Percentiles rank a stretch among this genome's conserved stretches.
These are phyloP conservation scores for Calonectria multiphialidica DNA, from an alignment of 2,329 filamentous ascomycete species.

Conservation along the genomic window DNA sequence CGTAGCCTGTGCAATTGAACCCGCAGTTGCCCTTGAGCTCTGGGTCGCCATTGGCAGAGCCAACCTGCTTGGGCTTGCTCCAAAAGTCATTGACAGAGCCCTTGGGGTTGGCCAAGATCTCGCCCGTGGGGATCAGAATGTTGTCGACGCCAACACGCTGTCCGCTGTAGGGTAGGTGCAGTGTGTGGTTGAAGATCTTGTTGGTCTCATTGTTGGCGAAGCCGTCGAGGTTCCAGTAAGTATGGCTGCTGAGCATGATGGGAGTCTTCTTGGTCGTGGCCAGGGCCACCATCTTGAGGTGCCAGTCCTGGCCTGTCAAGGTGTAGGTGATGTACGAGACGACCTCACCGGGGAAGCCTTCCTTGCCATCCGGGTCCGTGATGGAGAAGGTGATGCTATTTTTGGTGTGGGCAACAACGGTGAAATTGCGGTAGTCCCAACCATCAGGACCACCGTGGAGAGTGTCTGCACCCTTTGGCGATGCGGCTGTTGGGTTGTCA, in stretches of 20 bases:
- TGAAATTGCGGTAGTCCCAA: conserved; percentile 85
- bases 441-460: conserved; percentile 78
- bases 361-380: conserved; percentile 77
- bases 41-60: conserved; percentile 72
- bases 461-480: conserved; percentile 70
- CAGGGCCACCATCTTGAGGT: conserved; percentile 79
- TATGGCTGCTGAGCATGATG: conserved; percentile 82
- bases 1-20: conserved; percentile 85
- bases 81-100: conserved; percentile 86
- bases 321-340: conserved; percentile 81
- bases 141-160: conserved; percentile 76
- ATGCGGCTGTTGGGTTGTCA: conserved; percentile 66
- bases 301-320: conserved; percentile 74
- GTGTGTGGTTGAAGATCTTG: conserved; percentile 76
- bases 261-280: conserved; percentile 81
- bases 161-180: conserved; percentile 79
- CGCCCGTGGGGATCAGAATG: conserved; percentile 81
- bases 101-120: conserved; percentile 76
- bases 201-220: conserved; percentile 80
- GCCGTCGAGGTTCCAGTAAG: conserved; percentile 87
- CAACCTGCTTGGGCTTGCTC: conserved; percentile 83
- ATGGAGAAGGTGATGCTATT: conserved; percentile 82
- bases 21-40: conserved; percentile 82
- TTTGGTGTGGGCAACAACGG: conserved; percentile 75
- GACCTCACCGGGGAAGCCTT: conserved; percentile 85